Evolutionary conservation across 768 basidiomycete genomes (phyloP), one percentile per base, ranked within the genome.

Genomic region (Suillus decipiens): DNA sequence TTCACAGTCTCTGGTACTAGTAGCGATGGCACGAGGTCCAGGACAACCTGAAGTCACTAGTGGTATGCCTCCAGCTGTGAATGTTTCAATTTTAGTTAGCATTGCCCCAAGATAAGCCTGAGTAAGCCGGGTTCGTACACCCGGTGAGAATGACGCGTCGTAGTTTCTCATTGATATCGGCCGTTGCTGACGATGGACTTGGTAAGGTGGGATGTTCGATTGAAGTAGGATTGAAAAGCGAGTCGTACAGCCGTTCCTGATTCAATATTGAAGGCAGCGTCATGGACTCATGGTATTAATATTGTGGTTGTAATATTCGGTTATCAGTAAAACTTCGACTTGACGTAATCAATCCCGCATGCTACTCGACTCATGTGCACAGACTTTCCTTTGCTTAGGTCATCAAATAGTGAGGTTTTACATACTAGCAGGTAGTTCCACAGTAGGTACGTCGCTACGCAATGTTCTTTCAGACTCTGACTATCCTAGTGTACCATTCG

Each of bases 31-130:
- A 53, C 19, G 12, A 3, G 28, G 28, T 28, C 28, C 28, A n/a
- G 31, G 0, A 31, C 31, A 19, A 28, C 28, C 3, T 28, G 28
- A 28, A 31, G 9, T 17, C 19, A 50, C 10, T 33, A 19, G 33
- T 6, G 2, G 17, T 50, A 12, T 33, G 51, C 31, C 19, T n/a
- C 33, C 2, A n/a, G 10, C 51, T 53, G 31, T 19, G 31, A 53
- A 33, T n/a, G 51, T n/a, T 33, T 53, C 51, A 57, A 28, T 56
- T 56, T 56, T 39, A 56, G 55, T 31, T 11, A 3, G 31, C 50
- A 51, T 51, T 12, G 50, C 48, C 50, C 28, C 5, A 10, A 33
- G 50, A 51, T 51, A 51, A 51, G 50, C 50, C 28, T 31, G 50
- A 51, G 19, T 48, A 48, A 28, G 47, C 47, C 14, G 12, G 6